Conservation (phyloP, 768 basidiomycete genomes). For the Suillus weaverae region DNA sequence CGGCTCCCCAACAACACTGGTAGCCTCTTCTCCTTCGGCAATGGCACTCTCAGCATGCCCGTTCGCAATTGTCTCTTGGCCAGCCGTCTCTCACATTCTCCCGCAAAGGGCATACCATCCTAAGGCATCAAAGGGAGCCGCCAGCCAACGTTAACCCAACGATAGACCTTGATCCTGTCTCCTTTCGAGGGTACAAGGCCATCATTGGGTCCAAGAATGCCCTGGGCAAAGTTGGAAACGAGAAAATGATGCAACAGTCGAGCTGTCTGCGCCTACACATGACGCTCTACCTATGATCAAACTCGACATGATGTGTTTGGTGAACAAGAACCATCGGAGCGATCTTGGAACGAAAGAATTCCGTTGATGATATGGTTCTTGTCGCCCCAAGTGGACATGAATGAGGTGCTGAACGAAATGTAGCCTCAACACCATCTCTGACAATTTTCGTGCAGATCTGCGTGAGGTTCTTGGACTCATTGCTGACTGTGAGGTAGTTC, state of each 20-base stretch:
- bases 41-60: background rate
- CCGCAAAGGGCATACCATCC: background rate
- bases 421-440: conserved; percentile 55
- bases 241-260: background rate
- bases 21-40: background rate
- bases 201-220: background rate
- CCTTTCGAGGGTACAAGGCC: background rate
- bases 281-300: background rate
- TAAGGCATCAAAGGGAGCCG: background rate
- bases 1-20: background rate
- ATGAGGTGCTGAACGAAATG: conserved; percentile 54
- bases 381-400: conserved; percentile 77
- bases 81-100: background rate
- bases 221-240: background rate
- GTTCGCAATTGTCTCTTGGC: background rate
- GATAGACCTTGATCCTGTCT: background rate
- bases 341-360: background rate
- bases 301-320: background rate
- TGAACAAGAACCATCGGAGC: background rate
- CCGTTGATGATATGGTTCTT: conserved; percentile 58
- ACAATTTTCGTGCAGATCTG: conserved; percentile 87
- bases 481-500: background rate
- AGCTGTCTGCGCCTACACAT: background rate
- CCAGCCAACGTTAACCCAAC: background rate
- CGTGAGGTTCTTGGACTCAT: conserved; percentile 40